Conservation (phyloP, 164 flowering plant species). For the Chloranthus sessilifolius region DNA sequence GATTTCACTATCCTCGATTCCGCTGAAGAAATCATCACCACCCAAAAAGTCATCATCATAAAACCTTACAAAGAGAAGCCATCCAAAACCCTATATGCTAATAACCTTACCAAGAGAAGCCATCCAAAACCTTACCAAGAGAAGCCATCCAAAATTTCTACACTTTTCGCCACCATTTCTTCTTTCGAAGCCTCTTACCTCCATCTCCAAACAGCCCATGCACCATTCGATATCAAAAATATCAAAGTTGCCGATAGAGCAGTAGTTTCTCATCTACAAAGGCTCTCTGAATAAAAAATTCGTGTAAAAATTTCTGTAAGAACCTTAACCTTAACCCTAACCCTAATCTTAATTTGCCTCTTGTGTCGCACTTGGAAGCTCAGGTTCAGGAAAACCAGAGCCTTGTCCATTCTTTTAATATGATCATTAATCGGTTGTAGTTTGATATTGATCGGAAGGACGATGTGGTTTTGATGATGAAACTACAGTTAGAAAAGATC, state of each 20-base stretch:
- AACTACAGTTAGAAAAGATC: constrained; percentile 46
- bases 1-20: too few species aligned
- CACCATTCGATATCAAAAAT: constrained; percentile 56
- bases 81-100: too few species aligned
- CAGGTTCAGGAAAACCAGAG: constrained; percentile 94
- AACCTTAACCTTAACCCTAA: too few species aligned
- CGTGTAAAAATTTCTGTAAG: constrained; percentile 25
- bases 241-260: constrained; percentile 59
- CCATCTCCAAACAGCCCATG: constrained; percentile 84
- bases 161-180: constrained; percentile 69
- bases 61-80: too few species aligned
- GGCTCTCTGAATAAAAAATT: constrained; percentile 56
- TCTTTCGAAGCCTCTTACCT: constrained; percentile 84
- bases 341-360: constrained; percentile 23
- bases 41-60: too few species aligned
- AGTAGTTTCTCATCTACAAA: constrained; percentile 54
- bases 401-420: constrained; percentile 59
- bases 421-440: constrained; percentile 61
- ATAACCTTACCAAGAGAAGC: too few species aligned
- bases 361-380: constrained; percentile 64
- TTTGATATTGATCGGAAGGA: constrained; percentile 71
- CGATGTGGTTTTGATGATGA: constrained; percentile 39
- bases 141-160: too few species aligned
- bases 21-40: too few species aligned
- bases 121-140: too few species aligned